phyloP scores from a whole-genome alignment of 2,329 filamentous ascomycete species.

The Sodiomyces alkalinus region DNA sequence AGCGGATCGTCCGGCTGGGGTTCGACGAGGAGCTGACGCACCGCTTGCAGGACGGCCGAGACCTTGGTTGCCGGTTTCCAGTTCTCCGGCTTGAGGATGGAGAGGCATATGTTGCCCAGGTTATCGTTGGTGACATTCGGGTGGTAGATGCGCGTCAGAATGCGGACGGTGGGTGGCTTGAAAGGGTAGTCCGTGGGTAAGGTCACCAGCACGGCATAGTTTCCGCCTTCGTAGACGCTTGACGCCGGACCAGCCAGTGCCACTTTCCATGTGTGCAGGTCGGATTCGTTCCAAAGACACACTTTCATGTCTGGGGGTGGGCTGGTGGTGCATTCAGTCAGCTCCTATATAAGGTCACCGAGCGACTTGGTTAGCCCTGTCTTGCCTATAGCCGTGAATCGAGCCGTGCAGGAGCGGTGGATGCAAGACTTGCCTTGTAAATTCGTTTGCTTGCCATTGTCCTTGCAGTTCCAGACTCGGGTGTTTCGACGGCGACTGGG shows the following conservation, averaged over 20 bases:
- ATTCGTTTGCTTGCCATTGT: constrained; percentile 23
- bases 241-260: constrained; percentile 26
- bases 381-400: too few relatives aligned
- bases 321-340: constrained; percentile 29
- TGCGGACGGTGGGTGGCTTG: constrained; percentile 67
- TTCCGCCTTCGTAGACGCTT: constrained; percentile 45
- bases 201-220: constrained; percentile 56
- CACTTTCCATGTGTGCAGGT: constrained; percentile 39
- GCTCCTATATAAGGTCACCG: constrained; percentile 26
- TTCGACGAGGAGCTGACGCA: constrained; percentile 58
- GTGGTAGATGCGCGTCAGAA: constrained; percentile 87
- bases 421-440: constrained; percentile 19
- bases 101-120: constrained; percentile 73
- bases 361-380: too few relatives aligned
- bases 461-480: too few relatives aligned
- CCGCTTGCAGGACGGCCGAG: constrained; percentile 58
- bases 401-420: constrained; percentile 1
- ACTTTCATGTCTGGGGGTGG: constrained; percentile 33
- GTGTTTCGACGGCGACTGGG: too few relatives aligned
- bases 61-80: constrained; percentile 86
- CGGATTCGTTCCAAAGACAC: constrained; percentile 26
- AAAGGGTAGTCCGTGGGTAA: constrained; percentile 79
- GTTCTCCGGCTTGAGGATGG: constrained; percentile 67
- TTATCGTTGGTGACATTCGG: constrained; percentile 85
- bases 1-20: constrained; percentile 84